Conservation (phyloP, 495 filamentous ascomycete genomes). For the Podospora comata region DNA sequence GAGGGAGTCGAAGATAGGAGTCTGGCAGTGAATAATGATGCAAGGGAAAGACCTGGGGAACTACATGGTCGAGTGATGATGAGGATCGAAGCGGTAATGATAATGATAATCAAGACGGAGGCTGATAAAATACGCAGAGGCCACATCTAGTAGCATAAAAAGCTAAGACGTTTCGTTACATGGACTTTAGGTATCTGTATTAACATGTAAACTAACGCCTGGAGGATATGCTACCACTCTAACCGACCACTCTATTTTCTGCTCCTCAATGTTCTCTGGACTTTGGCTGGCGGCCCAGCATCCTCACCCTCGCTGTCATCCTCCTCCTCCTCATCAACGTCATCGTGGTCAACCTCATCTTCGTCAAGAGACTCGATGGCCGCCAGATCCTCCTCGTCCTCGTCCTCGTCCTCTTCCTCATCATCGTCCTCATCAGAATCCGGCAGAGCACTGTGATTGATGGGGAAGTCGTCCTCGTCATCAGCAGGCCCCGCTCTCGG, state of each 20-base stretch:
- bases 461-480: slow-evolving; percentile 32
- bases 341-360: slow-evolving; percentile 41
- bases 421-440: slow-evolving; percentile 35
- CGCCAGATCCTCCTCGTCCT: slow-evolving; percentile 29
- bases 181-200: neutral
- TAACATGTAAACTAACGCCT: slow-evolving; percentile 1
- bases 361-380: slow-evolving; percentile 37
- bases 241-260: neutral
- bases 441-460: slow-evolving; percentile 21
- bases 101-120: neutral
- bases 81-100: neutral
- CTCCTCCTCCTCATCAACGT: slow-evolving; percentile 39
- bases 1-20: neutral
- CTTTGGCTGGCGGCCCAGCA: slow-evolving; percentile 34
- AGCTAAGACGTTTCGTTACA: too few relatives aligned
- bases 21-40: neutral
- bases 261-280: slow-evolving; percentile 30
- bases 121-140: too few relatives aligned
- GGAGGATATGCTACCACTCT: neutral
- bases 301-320: slow-evolving; percentile 35
- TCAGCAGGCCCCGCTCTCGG: slow-evolving; percentile 12
- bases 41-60: neutral
- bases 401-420: slow-evolving; percentile 25
- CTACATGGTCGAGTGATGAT: neutral
- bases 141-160: too few relatives aligned